A percentile compares a stretch with the other conserved stretches of the same genome.
phyloP scores from a whole-genome alignment of 371 early-diverging fungal genomes.

The Batkoa obscura region DNA sequence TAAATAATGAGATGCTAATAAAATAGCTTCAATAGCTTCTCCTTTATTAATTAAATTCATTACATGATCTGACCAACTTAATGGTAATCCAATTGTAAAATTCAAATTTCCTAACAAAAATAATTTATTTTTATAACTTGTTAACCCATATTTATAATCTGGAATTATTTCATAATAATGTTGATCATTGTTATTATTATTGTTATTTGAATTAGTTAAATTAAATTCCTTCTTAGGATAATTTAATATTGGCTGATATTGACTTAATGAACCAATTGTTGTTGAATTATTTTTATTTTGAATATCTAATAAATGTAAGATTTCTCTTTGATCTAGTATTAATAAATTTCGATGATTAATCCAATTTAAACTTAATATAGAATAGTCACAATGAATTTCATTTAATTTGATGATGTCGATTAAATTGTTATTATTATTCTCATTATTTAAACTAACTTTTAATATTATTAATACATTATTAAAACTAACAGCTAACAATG shows the following conservation, averaged over 20 bases:
- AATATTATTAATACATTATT: slow-evolving; percentile 34
- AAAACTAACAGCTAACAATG: slow-evolving; percentile 40
- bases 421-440: neutral
- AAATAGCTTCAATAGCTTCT: neutral
- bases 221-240: neutral
- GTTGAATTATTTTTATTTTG: neutral
- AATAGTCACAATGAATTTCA: neutral
- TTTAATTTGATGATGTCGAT: neutral
- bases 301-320: neutral
- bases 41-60: neutral
- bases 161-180: neutral
- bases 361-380: neutral
- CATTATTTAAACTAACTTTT: slow-evolving; percentile 15
- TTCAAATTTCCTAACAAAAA: neutral
- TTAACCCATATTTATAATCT: neutral
- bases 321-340: neutral
- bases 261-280: neutral
- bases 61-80: slow-evolving; percentile 2
- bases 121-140: slow-evolving; percentile 2
- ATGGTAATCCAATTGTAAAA: neutral
- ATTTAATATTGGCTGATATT: neutral
- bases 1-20: neutral
- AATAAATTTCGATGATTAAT: slow-evolving; percentile 1
- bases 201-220: neutral
- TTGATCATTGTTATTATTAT: neutral